Percentiles rank a stretch among this genome's conserved stretches.
These are phyloP conservation scores for Fistulifera solaris DNA, from an alignment of 108 stramenopile species.

Conservation along the genomic window DNA sequence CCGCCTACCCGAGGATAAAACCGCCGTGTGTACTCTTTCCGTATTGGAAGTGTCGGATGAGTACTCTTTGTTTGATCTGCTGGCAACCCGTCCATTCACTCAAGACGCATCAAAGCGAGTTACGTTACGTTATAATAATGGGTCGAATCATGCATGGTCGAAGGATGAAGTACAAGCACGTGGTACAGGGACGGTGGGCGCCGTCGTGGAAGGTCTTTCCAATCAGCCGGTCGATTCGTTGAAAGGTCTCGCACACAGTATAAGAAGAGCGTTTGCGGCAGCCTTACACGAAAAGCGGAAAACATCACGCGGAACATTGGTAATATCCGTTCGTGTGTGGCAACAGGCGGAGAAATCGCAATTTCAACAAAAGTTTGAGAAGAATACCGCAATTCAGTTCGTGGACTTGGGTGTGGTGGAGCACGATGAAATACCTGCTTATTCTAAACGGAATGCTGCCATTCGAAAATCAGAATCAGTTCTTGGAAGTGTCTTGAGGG, in stretches of 20 bases:
- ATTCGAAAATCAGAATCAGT: slow-evolving; percentile 47
- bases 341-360: slow-evolving; percentile 4
- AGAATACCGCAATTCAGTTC: slow-evolving; percentile 19
- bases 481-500: slow-evolving; percentile 37
- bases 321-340: slow-evolving; percentile 30
- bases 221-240: slow-evolving; percentile 34
- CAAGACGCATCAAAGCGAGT: slow-evolving; percentile 4
- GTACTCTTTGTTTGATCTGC: slow-evolving; percentile 36
- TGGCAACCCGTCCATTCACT: slow-evolving; percentile 15
- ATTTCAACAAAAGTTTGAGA: slow-evolving; percentile 7
- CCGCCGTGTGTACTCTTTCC: slow-evolving; percentile 8
- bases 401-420: slow-evolving; percentile 30
- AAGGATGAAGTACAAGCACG: slow-evolving; percentile 15
- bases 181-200: slow-evolving; percentile 12
- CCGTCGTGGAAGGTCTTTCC: slow-evolving; percentile 40
- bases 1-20: slow-evolving; percentile 1
- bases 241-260: slow-evolving; percentile 5
- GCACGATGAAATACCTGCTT: not conserved
- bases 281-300: slow-evolving; percentile 19
- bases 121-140: slow-evolving; percentile 13
- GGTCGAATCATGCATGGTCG: slow-evolving; percentile 14
- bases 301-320: slow-evolving; percentile 42
- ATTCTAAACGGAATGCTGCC: slow-evolving; percentile 2
- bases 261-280: slow-evolving; percentile 10
- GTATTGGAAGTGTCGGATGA: slow-evolving; percentile 44